These are phyloP conservation scores for Mycena rebaudengoi DNA, from an alignment of 768 basidiomycete species.

Conservation along the genomic window DNA sequence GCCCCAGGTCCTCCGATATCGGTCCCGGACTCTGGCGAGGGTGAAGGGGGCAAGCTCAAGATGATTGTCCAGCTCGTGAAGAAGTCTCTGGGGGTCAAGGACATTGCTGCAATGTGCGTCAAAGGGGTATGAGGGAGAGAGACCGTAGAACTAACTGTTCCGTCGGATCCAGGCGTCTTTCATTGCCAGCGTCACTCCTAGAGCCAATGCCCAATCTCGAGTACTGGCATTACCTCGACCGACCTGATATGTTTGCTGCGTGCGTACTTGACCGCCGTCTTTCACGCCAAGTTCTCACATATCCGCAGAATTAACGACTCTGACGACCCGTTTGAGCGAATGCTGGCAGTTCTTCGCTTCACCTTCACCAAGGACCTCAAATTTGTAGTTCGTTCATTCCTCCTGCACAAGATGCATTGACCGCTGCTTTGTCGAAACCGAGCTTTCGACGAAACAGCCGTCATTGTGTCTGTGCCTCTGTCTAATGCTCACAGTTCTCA, in stretches of 20 bases:
- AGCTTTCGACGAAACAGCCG: neutral
- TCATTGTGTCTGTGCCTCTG: neutral
- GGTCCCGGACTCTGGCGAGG: slow-evolving; percentile 75
- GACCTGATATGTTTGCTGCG: slow-evolving; percentile 93
- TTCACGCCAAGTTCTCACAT: slow-evolving; percentile 3
- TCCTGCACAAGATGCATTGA: neutral
- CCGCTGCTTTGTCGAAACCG: slow-evolving; percentile 8
- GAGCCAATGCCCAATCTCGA: slow-evolving; percentile 97
- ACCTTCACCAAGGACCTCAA: slow-evolving; percentile 94
- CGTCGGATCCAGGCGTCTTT: slow-evolving; percentile 75
- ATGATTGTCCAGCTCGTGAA: slow-evolving; percentile 93
- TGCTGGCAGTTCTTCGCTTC: slow-evolving; percentile 92
- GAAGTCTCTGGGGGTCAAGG: slow-evolving; percentile 92
- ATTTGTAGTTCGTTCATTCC: slow-evolving; percentile 70
- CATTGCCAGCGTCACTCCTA: slow-evolving; percentile 89
- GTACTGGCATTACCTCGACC: slow-evolving; percentile 94
- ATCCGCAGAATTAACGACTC: slow-evolving; percentile 85
- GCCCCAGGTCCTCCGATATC: slow-evolving; percentile 65
- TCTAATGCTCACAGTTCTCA: neutral
- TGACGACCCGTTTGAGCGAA: slow-evolving; percentile 90
- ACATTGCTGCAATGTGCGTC: slow-evolving; percentile 91
- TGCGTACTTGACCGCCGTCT: slow-evolving; percentile 52
- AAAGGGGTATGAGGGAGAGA: neutral
- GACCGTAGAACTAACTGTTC: slow-evolving; percentile 6
- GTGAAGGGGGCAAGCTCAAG: slow-evolving; percentile 92